Conservation (phyloP, 2,329 filamentous ascomycete genomes). For the Xylariaceae sp. region DNA sequence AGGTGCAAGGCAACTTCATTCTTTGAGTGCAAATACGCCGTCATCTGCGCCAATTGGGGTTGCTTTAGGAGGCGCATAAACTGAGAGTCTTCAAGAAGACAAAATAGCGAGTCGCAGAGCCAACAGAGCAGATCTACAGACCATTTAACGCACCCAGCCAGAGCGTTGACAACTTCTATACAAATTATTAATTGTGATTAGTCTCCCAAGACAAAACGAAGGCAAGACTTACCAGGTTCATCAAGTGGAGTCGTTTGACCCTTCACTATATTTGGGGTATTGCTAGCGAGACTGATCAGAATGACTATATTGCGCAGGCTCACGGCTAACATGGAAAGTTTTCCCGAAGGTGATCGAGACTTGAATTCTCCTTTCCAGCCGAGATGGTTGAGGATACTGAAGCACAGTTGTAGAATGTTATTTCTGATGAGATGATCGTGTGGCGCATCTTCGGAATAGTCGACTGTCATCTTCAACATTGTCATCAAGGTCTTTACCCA, state of each 20-base stretch:
- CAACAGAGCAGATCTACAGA: conserved; percentile 70
- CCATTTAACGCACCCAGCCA: conserved; percentile 80
- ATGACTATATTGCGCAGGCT: conserved; percentile 74
- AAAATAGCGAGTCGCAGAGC: conserved; percentile 62
- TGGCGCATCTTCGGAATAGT: conserved; percentile 77
- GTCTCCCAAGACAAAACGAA: conserved; percentile 4
- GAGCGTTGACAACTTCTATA: conserved; percentile 69
- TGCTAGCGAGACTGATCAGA: conserved; percentile 65
- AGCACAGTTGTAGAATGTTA: conserved; percentile 69
- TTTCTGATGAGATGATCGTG: conserved; percentile 76
- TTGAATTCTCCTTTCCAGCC: conserved; percentile 69
- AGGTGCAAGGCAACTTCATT: conserved; percentile 64
- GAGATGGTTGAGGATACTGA: conserved; percentile 79
- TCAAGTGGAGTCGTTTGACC: conserved; percentile 63
- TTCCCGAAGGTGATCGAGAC: conserved; percentile 67
- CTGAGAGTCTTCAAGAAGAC: conserved; percentile 54
- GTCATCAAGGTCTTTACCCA: conserved; percentile 69
- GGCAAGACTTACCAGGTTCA: conserved; percentile 57
- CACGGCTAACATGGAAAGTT: conserved; percentile 74
- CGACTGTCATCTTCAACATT: conserved; percentile 72
- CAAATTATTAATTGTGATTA: conserved; percentile 17
- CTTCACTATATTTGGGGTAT: conserved; percentile 55
- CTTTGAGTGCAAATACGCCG: conserved; percentile 53
- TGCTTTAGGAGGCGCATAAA: conserved; percentile 54
- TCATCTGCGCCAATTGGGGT: conserved; percentile 52